Conservation (phyloP, 2,329 filamentous ascomycete species). For the Rhynchosporium agropyri region DNA sequence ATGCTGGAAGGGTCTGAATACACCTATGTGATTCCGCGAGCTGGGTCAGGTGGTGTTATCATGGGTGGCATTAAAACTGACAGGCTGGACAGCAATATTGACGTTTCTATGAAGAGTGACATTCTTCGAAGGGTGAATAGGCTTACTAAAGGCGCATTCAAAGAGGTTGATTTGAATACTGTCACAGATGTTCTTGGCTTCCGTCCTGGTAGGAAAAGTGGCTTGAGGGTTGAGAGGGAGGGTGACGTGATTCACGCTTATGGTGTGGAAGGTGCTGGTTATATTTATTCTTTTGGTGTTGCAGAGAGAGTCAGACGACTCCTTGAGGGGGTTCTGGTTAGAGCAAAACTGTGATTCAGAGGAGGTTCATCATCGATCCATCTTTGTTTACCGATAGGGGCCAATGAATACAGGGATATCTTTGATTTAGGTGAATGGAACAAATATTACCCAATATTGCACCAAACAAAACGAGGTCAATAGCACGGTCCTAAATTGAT, state of each 20-base stretch:
- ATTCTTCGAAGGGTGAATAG: constrained; percentile 36
- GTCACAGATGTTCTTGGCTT: constrained; percentile 37
- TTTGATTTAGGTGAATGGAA: background rate
- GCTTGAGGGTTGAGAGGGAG: constrained; percentile 35
- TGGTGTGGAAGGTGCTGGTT: constrained; percentile 35
- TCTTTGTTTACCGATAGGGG: background rate
- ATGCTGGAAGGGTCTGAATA: constrained; percentile 37
- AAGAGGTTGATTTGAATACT: constrained; percentile 26
- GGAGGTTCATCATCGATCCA: background rate
- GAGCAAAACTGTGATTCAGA: constrained; percentile 23
- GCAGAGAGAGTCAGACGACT: constrained; percentile 31
- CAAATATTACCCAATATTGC: no score
- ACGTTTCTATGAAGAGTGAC: constrained; percentile 32
- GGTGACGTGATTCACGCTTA: constrained; percentile 37
- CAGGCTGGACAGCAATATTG: constrained; percentile 32
- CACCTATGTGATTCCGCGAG: constrained; percentile 37
- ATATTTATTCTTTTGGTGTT: constrained; percentile 39
- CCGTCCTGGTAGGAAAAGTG: constrained; percentile 35
- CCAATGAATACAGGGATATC: background rate
- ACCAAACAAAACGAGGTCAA: no score
- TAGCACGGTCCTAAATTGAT: no score
- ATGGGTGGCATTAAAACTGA: constrained; percentile 37
- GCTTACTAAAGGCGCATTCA: constrained; percentile 34
- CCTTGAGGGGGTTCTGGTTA: constrained; percentile 17
- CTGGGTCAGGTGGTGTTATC: constrained; percentile 34